Evolutionary conservation across 306 rosid species (phyloP).

Genomic region (Gastrolobium villosum): DNA sequence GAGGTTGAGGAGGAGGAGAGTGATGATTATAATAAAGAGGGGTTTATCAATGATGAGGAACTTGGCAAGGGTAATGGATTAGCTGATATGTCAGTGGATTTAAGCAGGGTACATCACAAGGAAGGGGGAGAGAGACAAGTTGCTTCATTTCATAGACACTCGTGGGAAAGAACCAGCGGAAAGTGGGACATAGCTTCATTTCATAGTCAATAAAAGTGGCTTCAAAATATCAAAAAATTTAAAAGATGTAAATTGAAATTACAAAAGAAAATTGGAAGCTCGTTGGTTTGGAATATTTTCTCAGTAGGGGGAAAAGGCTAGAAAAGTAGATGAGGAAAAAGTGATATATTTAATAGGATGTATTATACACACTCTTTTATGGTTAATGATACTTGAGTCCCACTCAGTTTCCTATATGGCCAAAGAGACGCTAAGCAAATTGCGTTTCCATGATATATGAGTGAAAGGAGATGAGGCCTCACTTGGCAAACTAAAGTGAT

Average conservation of each 20-base stretch:
- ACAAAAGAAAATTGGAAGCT: constrained; percentile 2
- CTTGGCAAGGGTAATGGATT: constrained; percentile 49
- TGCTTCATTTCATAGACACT: constrained; percentile 49
- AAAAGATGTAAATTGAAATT: constrained; percentile 36
- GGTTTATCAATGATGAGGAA: constrained; percentile 42
- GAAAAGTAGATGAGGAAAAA: too few species aligned
- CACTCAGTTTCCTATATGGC: background rate
- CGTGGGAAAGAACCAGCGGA: constrained; percentile 60
- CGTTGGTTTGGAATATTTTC: background rate
- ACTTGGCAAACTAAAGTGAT: background rate
- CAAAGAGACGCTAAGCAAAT: constrained; percentile 11
- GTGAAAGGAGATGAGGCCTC: too few species aligned
- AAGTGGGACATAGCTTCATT: constrained; percentile 52
- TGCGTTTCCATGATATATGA: too few species aligned
- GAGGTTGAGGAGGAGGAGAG: constrained; percentile 48
- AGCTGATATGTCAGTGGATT: constrained; percentile 55
- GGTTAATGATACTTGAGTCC: too few species aligned
- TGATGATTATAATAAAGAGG: constrained; percentile 50
- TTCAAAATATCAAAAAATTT: constrained; percentile 30
- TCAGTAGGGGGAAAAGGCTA: too few species aligned
- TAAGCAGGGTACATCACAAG: constrained; percentile 53
- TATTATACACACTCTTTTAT: too few species aligned
- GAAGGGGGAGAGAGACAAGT: constrained; percentile 55
- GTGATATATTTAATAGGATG: too few species aligned
- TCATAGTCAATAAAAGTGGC: constrained; percentile 7